Conservation (phyloP, 1,284 basidiomycete genomes). For the Trametes pubescens region DNA sequence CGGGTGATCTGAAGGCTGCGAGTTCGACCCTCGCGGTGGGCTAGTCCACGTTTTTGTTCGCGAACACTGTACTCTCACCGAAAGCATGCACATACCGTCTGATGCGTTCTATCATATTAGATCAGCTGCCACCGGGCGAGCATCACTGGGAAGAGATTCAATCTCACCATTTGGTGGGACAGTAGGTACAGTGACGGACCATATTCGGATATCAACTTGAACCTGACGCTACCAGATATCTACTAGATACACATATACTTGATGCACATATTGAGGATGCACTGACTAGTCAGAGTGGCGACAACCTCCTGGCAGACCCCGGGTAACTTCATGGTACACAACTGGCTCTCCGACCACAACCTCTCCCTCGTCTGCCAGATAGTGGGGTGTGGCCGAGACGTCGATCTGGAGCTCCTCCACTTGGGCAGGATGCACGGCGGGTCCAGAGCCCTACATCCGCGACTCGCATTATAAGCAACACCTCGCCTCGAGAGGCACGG, state of each 20-base stretch:
- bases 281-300: not conserved
- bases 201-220: too few species aligned
- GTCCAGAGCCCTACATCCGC: not conserved
- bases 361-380: not conserved
- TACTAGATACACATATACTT: too few species aligned
- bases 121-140: too few species aligned
- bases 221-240: too few species aligned
- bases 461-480: too few species aligned
- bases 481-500: not conserved
- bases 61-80: too few species aligned
- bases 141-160: too few species aligned
- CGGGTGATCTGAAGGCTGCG: slow-evolving; percentile 80
- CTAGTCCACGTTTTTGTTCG: slow-evolving; percentile 48
- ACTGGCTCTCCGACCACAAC: not conserved
- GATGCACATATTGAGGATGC: too few species aligned
- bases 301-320: not conserved
- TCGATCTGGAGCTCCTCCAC: slow-evolving; percentile 1
- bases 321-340: not conserved
- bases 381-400: not conserved
- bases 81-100: too few species aligned
- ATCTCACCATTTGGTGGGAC: too few species aligned
- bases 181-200: too few species aligned
- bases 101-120: too few species aligned
- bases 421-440: not conserved
- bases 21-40: slow-evolving; percentile 93